These are phyloP conservation scores for sunflower (Helianthus annuus) DNA, from an alignment of 129 eudicot genomes.

Conservation along the genomic window HanXRQr2.0-SUNRISE NC_035444.2:16839653-16840152, in stretches of 20 bases:
- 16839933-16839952: constrained; percentile 95
- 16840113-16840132: not conserved
- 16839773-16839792: constrained; percentile 83
- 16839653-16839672: constrained; percentile 65
- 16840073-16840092: constrained; percentile 4
- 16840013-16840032: not conserved
- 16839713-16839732: not conserved
- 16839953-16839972: constrained; percentile 84
- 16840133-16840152: not conserved
- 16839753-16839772: constrained; percentile 74
- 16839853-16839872: not conserved
- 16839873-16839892: constrained; percentile 1
- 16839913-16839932: constrained; percentile 44
- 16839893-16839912: not conserved
- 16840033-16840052: not conserved
- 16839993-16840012: constrained; percentile 82
- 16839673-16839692: not conserved
- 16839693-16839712: not conserved
- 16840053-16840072: not conserved
- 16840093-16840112: not conserved
- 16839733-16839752: constrained; percentile 68
- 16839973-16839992: constrained; percentile 97
- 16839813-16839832: constrained; percentile 54
- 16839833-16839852: constrained; percentile 69
- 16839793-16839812: constrained; percentile 63